Evolutionary conservation across 2,329 filamentous ascomycete genomes (phyloP).

Genomic region (Xylariaceae sp.): DNA sequence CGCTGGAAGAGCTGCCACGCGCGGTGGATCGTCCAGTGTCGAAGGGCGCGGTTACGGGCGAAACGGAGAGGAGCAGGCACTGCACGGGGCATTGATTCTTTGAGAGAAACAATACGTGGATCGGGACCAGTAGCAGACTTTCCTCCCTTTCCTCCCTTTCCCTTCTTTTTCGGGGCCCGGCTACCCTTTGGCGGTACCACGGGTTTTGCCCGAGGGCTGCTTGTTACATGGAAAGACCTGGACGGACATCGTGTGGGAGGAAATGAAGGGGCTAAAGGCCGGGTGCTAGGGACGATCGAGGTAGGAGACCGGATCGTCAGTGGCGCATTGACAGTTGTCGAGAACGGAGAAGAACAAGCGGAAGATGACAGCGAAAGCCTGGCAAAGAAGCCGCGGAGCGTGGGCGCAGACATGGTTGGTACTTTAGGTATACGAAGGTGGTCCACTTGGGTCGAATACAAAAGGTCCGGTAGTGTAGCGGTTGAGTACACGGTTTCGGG

Average conservation of each 20-base stretch:
- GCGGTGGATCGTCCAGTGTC: slow-evolving; percentile 98
- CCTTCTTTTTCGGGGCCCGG: slow-evolving; percentile 17
- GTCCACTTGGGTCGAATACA: background rate
- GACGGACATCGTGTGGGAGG: slow-evolving; percentile 6
- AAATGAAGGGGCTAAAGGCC: background rate
- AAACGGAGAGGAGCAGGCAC: slow-evolving; percentile 71
- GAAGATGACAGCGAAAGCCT: slow-evolving; percentile 19
- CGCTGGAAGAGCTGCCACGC: slow-evolving; percentile 81
- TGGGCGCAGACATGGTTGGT: slow-evolving; percentile 20
- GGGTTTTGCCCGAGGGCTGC: background rate
- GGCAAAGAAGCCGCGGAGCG: slow-evolving; percentile 24
- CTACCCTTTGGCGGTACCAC: slow-evolving; percentile 15
- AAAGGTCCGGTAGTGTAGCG: background rate
- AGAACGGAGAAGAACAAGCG: background rate
- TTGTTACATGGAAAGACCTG: slow-evolving; percentile 24
- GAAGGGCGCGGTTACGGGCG: slow-evolving; percentile 77
- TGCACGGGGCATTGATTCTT: slow-evolving; percentile 44
- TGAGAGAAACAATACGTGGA: slow-evolving; percentile 41
- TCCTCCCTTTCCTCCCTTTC: slow-evolving; percentile 24
- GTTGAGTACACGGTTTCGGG: background rate
- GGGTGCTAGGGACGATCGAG: background rate
- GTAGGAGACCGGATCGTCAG: slow-evolving; percentile 2
- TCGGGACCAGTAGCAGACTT: slow-evolving; percentile 31
- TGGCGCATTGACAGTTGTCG: background rate
- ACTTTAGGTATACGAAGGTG: background rate